Conservation (phyloP, 805 yeast genomes). For the Danielozyma ontarioensis region DNA sequence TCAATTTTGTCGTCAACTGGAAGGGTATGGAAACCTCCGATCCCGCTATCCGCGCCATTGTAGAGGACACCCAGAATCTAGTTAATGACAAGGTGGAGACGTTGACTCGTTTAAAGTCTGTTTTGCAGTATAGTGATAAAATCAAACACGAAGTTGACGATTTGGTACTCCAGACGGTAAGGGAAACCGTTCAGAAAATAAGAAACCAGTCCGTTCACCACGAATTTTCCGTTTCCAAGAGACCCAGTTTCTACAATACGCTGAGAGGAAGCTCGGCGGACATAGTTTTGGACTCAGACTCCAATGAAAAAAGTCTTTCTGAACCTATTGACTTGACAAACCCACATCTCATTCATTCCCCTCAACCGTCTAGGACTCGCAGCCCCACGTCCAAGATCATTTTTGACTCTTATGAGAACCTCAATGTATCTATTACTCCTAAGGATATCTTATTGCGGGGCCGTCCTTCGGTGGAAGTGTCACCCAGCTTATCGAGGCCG, state of each 20-base stretch:
- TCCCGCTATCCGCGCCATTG: slow-evolving; percentile 55
- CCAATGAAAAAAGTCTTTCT: slow-evolving; percentile 2
- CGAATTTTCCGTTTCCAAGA: slow-evolving; percentile 3
- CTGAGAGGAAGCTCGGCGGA: too few relatives aligned
- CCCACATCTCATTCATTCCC: slow-evolving; percentile 19
- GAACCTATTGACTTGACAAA: slow-evolving; percentile 2
- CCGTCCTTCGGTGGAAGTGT: slow-evolving; percentile 2
- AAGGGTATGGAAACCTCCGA: slow-evolving; percentile 52
- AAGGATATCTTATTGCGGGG: slow-evolving; percentile 34
- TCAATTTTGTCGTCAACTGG: slow-evolving; percentile 41
- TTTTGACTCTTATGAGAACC: slow-evolving; percentile 10
- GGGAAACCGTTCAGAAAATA: slow-evolving; percentile 56
- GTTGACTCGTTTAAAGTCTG: slow-evolving; percentile 64
- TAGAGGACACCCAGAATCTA: slow-evolving; percentile 60
- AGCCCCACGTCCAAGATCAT: slow-evolving; percentile 18
- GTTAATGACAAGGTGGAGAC: slow-evolving; percentile 65
- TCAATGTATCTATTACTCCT: slow-evolving; percentile 40
- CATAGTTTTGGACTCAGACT: slow-evolving; percentile 1
- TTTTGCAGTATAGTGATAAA: slow-evolving; percentile 68
- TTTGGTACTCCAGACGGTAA: slow-evolving; percentile 57
- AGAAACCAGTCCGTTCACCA: slow-evolving; percentile 27
- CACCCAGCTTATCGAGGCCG: background rate
- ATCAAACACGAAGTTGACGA: slow-evolving; percentile 75
- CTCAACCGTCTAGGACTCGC: slow-evolving; percentile 29
- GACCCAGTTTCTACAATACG: background rate